Evolutionary conservation across 2,329 filamentous ascomycete species (phyloP), one percentile per base, ranked within the genome.

Genomic region (Alternaria sp.): DNA sequence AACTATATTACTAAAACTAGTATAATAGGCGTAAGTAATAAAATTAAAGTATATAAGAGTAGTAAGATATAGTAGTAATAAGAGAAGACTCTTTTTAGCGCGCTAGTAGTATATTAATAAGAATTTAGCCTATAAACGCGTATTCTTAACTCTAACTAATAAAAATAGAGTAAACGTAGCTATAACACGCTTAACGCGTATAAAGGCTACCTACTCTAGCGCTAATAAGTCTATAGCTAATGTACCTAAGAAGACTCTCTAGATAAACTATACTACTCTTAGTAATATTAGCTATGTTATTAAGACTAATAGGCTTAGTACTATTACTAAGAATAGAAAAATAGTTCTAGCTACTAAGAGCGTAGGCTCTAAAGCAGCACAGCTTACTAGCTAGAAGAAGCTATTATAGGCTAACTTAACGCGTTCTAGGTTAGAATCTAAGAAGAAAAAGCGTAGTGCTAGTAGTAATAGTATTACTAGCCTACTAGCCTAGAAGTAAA

Each of bases 221-320:
- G 65, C 85, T 23, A 23, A 23, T 23, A 23, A 23, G 23, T 23
- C 5, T 23, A 6, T 23, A 23, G 23, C 23, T 23, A 91, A 91
- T 55, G 81, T 83, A 58, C 81, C 83, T 23, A 89, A 84, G 79
- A 85, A 85, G 80, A 71, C 75, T 12, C 69, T 82, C 51, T 73
- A 74, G 44, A 77, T 80, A 77, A 96, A 92, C 83, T 92, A 96
- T 77, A 88, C 91, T 73, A 94, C 93, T 52, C 87, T 99, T 36
- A 93, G 92, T 62, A 95, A 99, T 84, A 91, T 97, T 72, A 98
- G 93, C 87, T 99, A 99, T 83, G 91, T 97, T 67, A 89, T 89
- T 73, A 98, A 97, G 81, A 86, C 87, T 51, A 91, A 92, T n/a
- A 62, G 56, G 28, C 65, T 69, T n/a, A 75, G 71, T 65, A 70